Evolutionary conservation across 129 eudicot species (phyloP), one percentile per base, ranked within the genome.

Genomic region (Helianthus annuus): DNA sequence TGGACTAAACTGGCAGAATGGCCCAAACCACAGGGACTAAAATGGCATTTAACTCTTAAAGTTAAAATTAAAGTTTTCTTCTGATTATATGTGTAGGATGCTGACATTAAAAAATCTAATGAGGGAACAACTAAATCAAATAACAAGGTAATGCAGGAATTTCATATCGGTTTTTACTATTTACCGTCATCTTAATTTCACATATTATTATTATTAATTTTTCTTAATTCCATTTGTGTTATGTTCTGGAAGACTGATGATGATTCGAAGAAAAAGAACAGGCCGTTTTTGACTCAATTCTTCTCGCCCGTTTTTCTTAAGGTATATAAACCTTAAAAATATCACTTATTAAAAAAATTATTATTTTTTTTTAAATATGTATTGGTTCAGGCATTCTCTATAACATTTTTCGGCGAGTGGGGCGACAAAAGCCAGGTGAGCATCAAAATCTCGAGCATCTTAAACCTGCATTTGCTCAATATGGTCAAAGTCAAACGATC

Each of bases 401-500:
- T 94, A 58, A 94, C 96, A 13, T 90, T 94, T 79, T 90, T 94
- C 69, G 96, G 96, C 38, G 97, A 94, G 79, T 94, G 87, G 90
- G 98, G 97, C 70, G 98, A 94, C 79, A 90, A 84, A 76, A 94
- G 97, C 80, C 96, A 90, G 90, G 98, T 93, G 74, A 73, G 34
- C 39, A 16, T 63, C 67, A 54, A 61, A 69, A 65, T 61, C 36
- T 69, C 3, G 66, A 77, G 32, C 6, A 42, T 39, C n/a, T 27
- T 49, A 34, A 39, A 48, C 42, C 39, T 51, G 9, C 40, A 8
- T 59, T 29, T 4, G 6, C 53, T 62, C 44, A 29, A 17, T 6
- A 32, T 32, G 36, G 36, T 32, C 61, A 17, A 40, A 17, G 38
- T 40, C 17, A 38, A 34, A 2, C 2, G 46, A 38, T 34, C 48